Evolutionary conservation across 805 yeast genomes (phyloP).

Genomic region (Pichia californica): DNA sequence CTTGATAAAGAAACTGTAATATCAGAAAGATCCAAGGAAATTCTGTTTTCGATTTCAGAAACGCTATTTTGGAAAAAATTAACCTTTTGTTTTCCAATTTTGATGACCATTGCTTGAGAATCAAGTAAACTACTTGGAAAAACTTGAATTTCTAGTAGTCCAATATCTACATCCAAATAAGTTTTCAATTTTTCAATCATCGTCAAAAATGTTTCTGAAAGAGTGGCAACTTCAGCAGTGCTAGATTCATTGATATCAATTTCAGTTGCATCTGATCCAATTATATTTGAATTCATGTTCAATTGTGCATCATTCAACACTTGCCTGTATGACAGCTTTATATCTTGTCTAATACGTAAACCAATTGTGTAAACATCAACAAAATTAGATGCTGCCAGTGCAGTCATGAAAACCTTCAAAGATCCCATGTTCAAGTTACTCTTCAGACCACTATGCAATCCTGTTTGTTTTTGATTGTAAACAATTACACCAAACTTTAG

Average conservation of each 20-base stretch:
- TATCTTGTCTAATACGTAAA: conserved; percentile 66
- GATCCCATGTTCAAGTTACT: conserved; percentile 45
- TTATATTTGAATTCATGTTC: not conserved
- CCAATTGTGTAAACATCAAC: conserved; percentile 71
- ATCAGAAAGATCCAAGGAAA: conserved; percentile 57
- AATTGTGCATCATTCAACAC: conserved; percentile 56
- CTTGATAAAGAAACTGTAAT: conserved; percentile 63
- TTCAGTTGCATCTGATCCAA: not conserved
- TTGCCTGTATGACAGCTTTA: conserved; percentile 64
- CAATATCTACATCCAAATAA: conserved; percentile 56
- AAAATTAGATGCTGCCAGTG: conserved; percentile 78
- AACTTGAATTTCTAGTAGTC: conserved; percentile 51
- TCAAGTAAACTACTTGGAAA: conserved; percentile 83
- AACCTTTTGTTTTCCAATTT: conserved; percentile 49
- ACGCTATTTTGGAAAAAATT: conserved; percentile 44
- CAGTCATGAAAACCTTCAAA: conserved; percentile 63
- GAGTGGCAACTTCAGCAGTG: not conserved
- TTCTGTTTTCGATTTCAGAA: conserved; percentile 43
- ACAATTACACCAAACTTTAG: conserved; percentile 45
- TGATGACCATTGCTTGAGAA: conserved; percentile 61
- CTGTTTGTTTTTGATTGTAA: conserved; percentile 54
- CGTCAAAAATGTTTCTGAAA: conserved; percentile 18
- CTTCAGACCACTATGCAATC: conserved; percentile 50
- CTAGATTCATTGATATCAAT: not conserved
- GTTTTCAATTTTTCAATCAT: conserved; percentile 50